Percentiles rank a stretch among this genome's conserved stretches.
These are phyloP conservation scores for Microbotryum intermedium DNA, from an alignment of 1,284 basidiomycete species.

Conservation along the genomic window DNA sequence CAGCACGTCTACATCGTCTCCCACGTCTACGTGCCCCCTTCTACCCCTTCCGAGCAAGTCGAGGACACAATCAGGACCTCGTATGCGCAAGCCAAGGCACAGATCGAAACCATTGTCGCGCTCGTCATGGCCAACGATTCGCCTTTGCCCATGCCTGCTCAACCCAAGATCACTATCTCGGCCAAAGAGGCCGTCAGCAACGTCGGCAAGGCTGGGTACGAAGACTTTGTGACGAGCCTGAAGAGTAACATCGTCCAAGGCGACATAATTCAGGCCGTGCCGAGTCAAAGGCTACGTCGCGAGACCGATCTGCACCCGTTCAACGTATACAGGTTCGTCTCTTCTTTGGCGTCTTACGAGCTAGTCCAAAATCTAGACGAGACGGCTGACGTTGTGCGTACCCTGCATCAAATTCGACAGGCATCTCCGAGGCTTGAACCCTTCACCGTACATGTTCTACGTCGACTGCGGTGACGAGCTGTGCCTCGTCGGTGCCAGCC, in stretches of 20 bases:
- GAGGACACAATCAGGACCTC: constrained; percentile 57
- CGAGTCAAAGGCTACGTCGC: constrained; percentile 78
- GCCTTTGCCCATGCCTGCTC: constrained; percentile 50
- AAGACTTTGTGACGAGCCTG: constrained; percentile 79
- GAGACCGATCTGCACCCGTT: constrained; percentile 89
- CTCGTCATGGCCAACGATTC: constrained; percentile 45
- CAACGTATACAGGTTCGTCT: constrained; percentile 55
- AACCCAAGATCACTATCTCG: constrained; percentile 47
- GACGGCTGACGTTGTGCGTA: background rate
- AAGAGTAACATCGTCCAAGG: constrained; percentile 93
- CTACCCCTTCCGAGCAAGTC: constrained; percentile 33
- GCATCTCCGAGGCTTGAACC: constrained; percentile 86
- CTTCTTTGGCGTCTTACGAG: background rate
- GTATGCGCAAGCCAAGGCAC: constrained; percentile 71
- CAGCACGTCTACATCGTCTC: constrained; percentile 92
- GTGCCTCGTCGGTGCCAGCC: constrained; percentile 92
- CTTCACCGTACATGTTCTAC: constrained; percentile 99
- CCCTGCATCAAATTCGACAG: constrained; percentile 49
- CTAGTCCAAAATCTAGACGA: background rate
- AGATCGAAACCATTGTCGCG: constrained; percentile 65
- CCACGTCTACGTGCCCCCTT: constrained; percentile 76
- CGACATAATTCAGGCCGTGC: constrained; percentile 98
- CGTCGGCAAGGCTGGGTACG: constrained; percentile 88
- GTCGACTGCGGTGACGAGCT: constrained; percentile 76
- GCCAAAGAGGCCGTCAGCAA: constrained; percentile 65